A percentile compares a stretch with the other conserved stretches of the same genome.
phyloP scores from a whole-genome alignment of 2,329 filamentous ascomycete species.

The Chaetomium globosum region DNA sequence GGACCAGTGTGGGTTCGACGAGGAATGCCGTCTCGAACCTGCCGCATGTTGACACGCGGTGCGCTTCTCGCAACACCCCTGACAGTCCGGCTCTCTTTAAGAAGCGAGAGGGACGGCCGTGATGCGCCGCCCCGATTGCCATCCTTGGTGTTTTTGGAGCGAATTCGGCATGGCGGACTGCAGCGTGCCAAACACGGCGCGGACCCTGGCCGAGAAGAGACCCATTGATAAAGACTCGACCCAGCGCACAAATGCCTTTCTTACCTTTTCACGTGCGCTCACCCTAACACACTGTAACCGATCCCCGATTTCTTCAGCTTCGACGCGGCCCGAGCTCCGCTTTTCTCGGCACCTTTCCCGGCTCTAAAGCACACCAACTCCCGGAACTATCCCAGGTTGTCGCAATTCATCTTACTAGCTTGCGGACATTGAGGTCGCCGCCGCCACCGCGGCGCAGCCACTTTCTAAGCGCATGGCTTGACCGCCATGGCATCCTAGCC shows the following conservation, averaged over 20 bases:
- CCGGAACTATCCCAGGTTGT: background rate
- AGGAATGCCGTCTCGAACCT: conserved; percentile 4
- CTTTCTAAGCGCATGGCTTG: background rate
- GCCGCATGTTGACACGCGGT: conserved; percentile 25
- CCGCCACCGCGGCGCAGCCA: background rate
- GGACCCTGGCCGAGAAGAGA: conserved; percentile 21
- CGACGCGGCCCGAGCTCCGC: conserved; percentile 14
- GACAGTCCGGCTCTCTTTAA: conserved; percentile 26
- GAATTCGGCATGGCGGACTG: conserved; percentile 26
- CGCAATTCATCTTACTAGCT: background rate
- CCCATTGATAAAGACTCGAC: conserved; percentile 18
- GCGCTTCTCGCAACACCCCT: conserved; percentile 1
- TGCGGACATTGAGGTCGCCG: background rate
- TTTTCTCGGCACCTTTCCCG: background rate
- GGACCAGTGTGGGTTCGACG: conserved; percentile 8
- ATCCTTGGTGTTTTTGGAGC: conserved; percentile 18
- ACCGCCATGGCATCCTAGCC: background rate
- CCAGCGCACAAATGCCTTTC: conserved; percentile 13
- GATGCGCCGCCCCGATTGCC: conserved; percentile 9
- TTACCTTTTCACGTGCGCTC: conserved; percentile 20
- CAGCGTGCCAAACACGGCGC: conserved; percentile 21
- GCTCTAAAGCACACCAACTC: background rate
- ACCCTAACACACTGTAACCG: conserved; percentile 2
- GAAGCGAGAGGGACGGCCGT: conserved; percentile 15
- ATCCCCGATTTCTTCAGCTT: conserved; percentile 5